Evolutionary conservation across 2,329 filamentous ascomycete genomes (phyloP).

Genomic region (Thielaviopsis cerberus): DNA sequence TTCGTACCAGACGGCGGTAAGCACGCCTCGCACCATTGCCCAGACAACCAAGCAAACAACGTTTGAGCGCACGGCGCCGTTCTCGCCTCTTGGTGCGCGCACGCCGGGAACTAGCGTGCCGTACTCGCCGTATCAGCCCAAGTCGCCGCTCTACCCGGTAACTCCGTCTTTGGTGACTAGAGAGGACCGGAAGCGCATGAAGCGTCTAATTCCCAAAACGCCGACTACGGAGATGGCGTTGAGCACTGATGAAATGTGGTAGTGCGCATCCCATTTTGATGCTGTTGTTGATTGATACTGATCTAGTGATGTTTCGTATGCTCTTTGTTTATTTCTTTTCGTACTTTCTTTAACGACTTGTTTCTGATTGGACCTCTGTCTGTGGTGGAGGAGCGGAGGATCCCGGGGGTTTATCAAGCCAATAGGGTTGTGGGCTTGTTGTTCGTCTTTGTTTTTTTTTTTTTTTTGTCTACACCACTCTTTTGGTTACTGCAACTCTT

Average conservation of each 20-base stretch:
- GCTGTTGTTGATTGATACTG: neutral
- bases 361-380: conserved; percentile 4
- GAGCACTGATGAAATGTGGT: conserved; percentile 48
- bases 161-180: conserved; percentile 57
- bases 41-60: conserved; percentile 44
- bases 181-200: conserved; percentile 51
- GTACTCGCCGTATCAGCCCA: conserved; percentile 65
- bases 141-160: conserved; percentile 54
- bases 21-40: conserved; percentile 28
- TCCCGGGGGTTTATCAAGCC: neutral
- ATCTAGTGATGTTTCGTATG: neutral
- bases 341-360: neutral
- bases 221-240: conserved; percentile 43
- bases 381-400: neutral
- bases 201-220: conserved; percentile 43
- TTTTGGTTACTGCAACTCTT: neutral
- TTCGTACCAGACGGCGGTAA: conserved; percentile 39
- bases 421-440: neutral
- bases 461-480: neutral
- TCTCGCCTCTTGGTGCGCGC: conserved; percentile 37
- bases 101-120: conserved; percentile 48
- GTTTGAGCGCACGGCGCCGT: conserved; percentile 36
- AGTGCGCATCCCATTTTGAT: conserved; percentile 14
- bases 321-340: conserved; percentile 1
- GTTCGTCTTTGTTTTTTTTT: neutral